phyloP scores from a whole-genome alignment of 2,329 filamentous ascomycete genomes.

The Phyllosticta citribraziliensis region DNA sequence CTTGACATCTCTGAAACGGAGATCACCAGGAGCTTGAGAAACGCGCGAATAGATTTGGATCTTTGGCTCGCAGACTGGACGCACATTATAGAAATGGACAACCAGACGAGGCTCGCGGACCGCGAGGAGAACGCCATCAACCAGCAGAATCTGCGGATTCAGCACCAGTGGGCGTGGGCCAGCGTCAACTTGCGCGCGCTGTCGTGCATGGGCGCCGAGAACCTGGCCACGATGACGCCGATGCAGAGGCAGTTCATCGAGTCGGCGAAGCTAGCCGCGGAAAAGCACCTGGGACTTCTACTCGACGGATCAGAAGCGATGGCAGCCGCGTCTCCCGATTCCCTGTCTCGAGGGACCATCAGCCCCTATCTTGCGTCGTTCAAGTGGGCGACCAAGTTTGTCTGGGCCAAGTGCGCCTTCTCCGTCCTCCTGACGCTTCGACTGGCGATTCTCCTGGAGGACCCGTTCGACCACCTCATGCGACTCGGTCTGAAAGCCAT shows the following conservation, averaged over 20 bases:
- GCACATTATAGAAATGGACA: slow-evolving; percentile 15
- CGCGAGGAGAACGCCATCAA: slow-evolving; percentile 27
- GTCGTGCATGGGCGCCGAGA: slow-evolving; percentile 39
- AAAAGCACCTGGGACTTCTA: slow-evolving; percentile 42
- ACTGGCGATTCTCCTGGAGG: slow-evolving; percentile 40
- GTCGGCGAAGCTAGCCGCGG: slow-evolving; percentile 42
- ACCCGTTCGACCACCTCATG: slow-evolving; percentile 29
- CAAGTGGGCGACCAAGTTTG: slow-evolving; percentile 47
- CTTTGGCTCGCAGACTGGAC: slow-evolving; percentile 39
- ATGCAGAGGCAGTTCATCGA: slow-evolving; percentile 39
- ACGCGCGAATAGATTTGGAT: slow-evolving; percentile 39
- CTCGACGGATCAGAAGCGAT: slow-evolving; percentile 16
- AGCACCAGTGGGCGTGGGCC: slow-evolving; percentile 45
- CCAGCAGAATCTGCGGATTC: slow-evolving; percentile 39
- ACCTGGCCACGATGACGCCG: slow-evolving; percentile 42
- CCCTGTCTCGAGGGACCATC: slow-evolving; percentile 8
- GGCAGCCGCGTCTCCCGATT: slow-evolving; percentile 10
- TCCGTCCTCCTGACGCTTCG: slow-evolving; percentile 47
- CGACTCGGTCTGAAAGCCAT: slow-evolving; percentile 36
- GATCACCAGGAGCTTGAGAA: slow-evolving; percentile 28
- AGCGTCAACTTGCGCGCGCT: slow-evolving; percentile 44
- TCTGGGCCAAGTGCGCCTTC: slow-evolving; percentile 50
- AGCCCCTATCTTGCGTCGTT: slow-evolving; percentile 39
- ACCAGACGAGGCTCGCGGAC: not conserved
- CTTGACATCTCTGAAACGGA: slow-evolving; percentile 15